These are phyloP conservation scores for Pseudonectria buxi DNA, from an alignment of 2,329 filamentous ascomycete species.

Conservation along the genomic window DNA sequence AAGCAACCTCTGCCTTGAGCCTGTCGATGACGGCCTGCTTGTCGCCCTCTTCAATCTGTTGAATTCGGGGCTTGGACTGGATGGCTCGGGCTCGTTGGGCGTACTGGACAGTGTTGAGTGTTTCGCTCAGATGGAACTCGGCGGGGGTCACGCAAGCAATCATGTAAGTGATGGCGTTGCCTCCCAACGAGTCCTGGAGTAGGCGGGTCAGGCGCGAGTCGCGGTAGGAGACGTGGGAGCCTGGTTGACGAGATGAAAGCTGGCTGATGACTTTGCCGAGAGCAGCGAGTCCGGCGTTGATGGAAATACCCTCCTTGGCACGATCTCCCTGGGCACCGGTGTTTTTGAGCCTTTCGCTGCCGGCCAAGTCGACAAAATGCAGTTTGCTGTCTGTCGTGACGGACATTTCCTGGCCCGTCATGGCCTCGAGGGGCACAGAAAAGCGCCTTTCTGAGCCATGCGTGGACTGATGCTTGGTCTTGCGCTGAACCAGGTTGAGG, in stretches of 20 bases:
- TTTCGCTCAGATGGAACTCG: slow-evolving; percentile 96
- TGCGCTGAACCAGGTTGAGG: slow-evolving; percentile 84
- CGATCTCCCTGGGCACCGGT: slow-evolving; percentile 92
- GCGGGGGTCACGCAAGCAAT: slow-evolving; percentile 96
- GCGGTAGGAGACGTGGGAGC: slow-evolving; percentile 91
- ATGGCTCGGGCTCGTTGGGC: slow-evolving; percentile 93
- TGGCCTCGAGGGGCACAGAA: slow-evolving; percentile 77
- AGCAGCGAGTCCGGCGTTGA: slow-evolving; percentile 91
- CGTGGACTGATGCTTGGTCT: slow-evolving; percentile 46
- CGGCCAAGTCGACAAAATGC: slow-evolving; percentile 95
- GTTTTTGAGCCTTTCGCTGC: slow-evolving; percentile 94
- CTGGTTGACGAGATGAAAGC: slow-evolving; percentile 79
- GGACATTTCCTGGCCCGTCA: slow-evolving; percentile 57
- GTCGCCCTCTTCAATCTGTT: slow-evolving; percentile 87
- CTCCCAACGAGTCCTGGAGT: slow-evolving; percentile 91
- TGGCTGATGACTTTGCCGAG: slow-evolving; percentile 98
- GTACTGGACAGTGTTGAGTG: slow-evolving; percentile 94
- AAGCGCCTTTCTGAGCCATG: slow-evolving; percentile 71
- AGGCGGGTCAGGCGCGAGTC: slow-evolving; percentile 95
- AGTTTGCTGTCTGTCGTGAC: slow-evolving; percentile 96
- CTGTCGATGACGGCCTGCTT: slow-evolving; percentile 92
- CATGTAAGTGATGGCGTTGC: slow-evolving; percentile 98
- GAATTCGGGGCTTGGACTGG: slow-evolving; percentile 94
- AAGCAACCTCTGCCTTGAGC: slow-evolving; percentile 86
- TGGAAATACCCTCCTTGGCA: slow-evolving; percentile 93